Conservation (phyloP, 2,329 filamentous ascomycete genomes). For the Fusarium redolens region DNA sequence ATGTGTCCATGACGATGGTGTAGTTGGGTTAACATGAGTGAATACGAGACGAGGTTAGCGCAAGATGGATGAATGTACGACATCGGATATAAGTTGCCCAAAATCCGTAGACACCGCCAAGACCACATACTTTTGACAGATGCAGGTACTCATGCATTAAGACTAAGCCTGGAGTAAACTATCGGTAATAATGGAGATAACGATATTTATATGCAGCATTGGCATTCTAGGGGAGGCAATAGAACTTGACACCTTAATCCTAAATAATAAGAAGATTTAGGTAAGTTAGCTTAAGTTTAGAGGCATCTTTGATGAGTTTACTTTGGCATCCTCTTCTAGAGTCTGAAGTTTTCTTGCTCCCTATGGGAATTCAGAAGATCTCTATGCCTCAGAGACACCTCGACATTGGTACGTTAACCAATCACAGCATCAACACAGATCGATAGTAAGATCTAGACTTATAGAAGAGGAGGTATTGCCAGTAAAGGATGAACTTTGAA, state of each 20-base stretch:
- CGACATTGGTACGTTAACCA: too few relatives aligned
- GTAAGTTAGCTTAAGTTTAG: too few relatives aligned
- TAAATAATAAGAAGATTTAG: too few relatives aligned
- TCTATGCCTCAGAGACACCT: neutral
- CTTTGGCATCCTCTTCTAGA: too few relatives aligned
- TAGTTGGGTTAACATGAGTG: neutral
- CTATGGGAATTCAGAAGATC: neutral
- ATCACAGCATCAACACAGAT: neutral
- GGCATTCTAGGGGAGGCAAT: too few relatives aligned
- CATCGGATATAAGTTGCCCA: slow-evolving; percentile 11
- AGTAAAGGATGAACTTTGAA: neutral
- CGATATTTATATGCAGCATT: neutral
- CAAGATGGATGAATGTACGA: neutral
- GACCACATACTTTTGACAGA: neutral
- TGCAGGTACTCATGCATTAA: neutral
- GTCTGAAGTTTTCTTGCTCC: too few relatives aligned
- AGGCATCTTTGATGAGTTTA: too few relatives aligned
- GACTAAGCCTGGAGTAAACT: too few relatives aligned
- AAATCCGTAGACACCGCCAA: slow-evolving; percentile 5
- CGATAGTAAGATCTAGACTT: neutral
- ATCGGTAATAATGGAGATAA: neutral
- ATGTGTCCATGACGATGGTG: neutral
- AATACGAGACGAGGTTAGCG: slow-evolving; percentile 20
- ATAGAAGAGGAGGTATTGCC: neutral
- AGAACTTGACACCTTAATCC: too few relatives aligned